These are phyloP conservation scores for Vaccinium vitisidaea DNA, from an alignment of 148 eudicot species.

Conservation along the genomic window DNA sequence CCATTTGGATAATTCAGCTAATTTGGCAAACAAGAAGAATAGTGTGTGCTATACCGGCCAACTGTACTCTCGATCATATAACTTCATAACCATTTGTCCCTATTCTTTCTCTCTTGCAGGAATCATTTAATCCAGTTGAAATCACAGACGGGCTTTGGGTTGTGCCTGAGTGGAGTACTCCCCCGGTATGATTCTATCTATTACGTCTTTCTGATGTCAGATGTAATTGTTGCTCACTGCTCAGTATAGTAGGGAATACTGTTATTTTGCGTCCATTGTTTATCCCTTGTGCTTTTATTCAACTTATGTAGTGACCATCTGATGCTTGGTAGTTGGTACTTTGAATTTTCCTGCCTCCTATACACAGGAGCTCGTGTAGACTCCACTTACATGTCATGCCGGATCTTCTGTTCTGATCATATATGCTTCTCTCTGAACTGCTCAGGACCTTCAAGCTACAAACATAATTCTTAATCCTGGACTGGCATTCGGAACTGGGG, in stretches of 20 bases:
- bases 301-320: neutral
- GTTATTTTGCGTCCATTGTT: neutral
- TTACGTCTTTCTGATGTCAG: slow-evolving; percentile 9
- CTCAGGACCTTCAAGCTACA: slow-evolving; percentile 72
- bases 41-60: neutral
- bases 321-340: slow-evolving; percentile 1
- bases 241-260: neutral
- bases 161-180: slow-evolving; percentile 91
- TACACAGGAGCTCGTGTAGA: neutral
- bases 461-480: slow-evolving; percentile 84
- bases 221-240: slow-evolving; percentile 6
- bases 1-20: neutral
- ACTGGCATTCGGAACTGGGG: slow-evolving; percentile 94
- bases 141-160: slow-evolving; percentile 84
- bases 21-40: neutral
- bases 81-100: neutral
- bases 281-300: neutral
- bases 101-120: slow-evolving; percentile 39
- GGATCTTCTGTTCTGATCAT: neutral
- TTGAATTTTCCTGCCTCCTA: slow-evolving; percentile 2
- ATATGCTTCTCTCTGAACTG: slow-evolving; percentile 15
- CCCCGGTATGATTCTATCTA: slow-evolving; percentile 57
- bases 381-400: slow-evolving; percentile 1
- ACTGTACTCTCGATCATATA: neutral
- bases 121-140: slow-evolving; percentile 89